Evolutionary conservation across 78 protist genomes (phyloP).

Genomic region (Pelomyxa schiedti): DNA sequence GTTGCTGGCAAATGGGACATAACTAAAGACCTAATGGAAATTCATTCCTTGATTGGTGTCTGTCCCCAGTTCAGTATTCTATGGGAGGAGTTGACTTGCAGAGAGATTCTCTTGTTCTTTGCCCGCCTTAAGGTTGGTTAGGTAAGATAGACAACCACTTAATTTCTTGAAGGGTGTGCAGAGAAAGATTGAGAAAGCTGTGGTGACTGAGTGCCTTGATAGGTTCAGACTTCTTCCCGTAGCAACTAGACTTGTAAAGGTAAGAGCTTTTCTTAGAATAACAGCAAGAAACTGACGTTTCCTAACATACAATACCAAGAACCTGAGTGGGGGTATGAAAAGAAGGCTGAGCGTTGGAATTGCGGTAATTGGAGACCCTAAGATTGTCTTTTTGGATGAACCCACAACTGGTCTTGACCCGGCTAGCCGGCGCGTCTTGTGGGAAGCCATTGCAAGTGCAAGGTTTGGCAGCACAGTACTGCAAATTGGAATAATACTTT

Average conservation of each 20-base stretch:
- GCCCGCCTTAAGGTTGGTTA: slow-evolving; percentile 48
- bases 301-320: background rate
- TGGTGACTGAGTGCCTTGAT: background rate
- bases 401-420: slow-evolving; percentile 74
- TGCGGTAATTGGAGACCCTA: slow-evolving; percentile 35
- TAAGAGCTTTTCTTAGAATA: slow-evolving; percentile 5
- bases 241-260: too few relatives aligned
- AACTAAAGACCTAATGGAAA: slow-evolving; percentile 5
- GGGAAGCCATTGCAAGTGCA: slow-evolving; percentile 45
- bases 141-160: background rate
- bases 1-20: slow-evolving; percentile 43
- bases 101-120: slow-evolving; percentile 65
- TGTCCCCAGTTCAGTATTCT: slow-evolving; percentile 81
- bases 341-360: slow-evolving; percentile 45
- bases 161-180: too few relatives aligned
- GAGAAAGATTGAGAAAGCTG: too few relatives aligned
- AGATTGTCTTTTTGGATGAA: background rate
- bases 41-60: slow-evolving; percentile 66
- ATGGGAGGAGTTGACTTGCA: slow-evolving; percentile 56
- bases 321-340: slow-evolving; percentile 52
- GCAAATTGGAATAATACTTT: background rate
- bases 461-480: slow-evolving; percentile 35
- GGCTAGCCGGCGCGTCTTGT: slow-evolving; percentile 32
- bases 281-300: background rate
- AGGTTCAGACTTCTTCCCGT: background rate